phyloP scores from a whole-genome alignment of 495 filamentous ascomycete genomes.

The Aspergillus ellipticus region DNA sequence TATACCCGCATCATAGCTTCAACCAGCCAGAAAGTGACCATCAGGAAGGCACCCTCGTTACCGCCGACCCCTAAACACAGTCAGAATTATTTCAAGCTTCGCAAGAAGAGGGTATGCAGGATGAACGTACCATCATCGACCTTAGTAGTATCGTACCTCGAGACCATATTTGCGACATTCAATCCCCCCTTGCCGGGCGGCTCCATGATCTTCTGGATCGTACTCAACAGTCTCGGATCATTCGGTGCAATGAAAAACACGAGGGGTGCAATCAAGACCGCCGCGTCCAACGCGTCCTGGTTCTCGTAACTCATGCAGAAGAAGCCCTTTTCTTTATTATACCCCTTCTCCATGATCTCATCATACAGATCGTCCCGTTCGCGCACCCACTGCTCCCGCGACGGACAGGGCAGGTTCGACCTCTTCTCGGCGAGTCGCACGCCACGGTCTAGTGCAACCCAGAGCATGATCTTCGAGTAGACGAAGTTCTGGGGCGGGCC shows the following conservation, averaged over 20 bases:
- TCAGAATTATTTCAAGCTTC: background rate
- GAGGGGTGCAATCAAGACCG: constrained; percentile 66
- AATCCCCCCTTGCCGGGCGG: constrained; percentile 67
- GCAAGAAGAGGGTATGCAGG: background rate
- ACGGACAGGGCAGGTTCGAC: constrained; percentile 61
- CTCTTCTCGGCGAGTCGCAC: constrained; percentile 67
- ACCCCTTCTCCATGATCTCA: constrained; percentile 67
- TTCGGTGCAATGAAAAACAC: constrained; percentile 74
- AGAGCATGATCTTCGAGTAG: constrained; percentile 72
- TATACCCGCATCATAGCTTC: constrained; percentile 67
- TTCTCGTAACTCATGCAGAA: constrained; percentile 72
- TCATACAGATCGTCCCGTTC: constrained; percentile 64
- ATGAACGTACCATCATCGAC: constrained; percentile 59
- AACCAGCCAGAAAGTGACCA: constrained; percentile 77
- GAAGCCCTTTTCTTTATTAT: constrained; percentile 58
- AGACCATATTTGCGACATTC: constrained; percentile 67
- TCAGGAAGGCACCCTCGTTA: constrained; percentile 69
- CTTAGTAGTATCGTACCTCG: constrained; percentile 62
- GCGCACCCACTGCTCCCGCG: constrained; percentile 57
- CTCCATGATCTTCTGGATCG: constrained; percentile 62
- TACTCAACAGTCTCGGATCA: constrained; percentile 66
- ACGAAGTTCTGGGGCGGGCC: constrained; percentile 69
- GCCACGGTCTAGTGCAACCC: constrained; percentile 71
- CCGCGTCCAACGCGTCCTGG: constrained; percentile 62
- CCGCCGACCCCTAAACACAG: constrained; percentile 60